phyloP scores from a whole-genome alignment of 2,329 filamentous ascomycete genomes.

The Penicillium hordei region DNA sequence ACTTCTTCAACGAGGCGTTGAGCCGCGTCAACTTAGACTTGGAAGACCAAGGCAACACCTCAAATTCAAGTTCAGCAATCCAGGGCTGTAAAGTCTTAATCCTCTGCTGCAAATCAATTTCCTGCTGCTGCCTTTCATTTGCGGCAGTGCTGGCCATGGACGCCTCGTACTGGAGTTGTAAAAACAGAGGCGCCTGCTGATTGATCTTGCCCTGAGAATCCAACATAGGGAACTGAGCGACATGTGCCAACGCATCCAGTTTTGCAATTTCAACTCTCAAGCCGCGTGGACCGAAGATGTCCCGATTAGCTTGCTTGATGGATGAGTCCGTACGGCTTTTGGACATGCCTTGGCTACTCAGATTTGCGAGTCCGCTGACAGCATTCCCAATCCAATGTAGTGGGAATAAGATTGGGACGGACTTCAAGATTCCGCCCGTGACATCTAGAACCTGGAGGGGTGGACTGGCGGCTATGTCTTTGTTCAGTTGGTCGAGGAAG shows the following conservation, averaged over 20 bases:
- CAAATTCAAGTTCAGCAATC: slow-evolving; percentile 28
- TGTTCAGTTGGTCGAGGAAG: slow-evolving; percentile 31
- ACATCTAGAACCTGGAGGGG: slow-evolving; percentile 30
- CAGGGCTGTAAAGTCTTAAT: slow-evolving; percentile 26
- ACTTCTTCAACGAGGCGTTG: slow-evolving; percentile 27
- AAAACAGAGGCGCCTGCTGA: slow-evolving; percentile 17
- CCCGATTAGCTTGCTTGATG: slow-evolving; percentile 25
- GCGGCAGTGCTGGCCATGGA: not conserved
- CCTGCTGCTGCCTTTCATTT: slow-evolving; percentile 6
- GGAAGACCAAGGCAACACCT: slow-evolving; percentile 22
- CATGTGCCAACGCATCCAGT: slow-evolving; percentile 28
- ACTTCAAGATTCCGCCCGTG: slow-evolving; percentile 27
- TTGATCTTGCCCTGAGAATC: slow-evolving; percentile 26
- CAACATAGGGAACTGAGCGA: slow-evolving; percentile 29
- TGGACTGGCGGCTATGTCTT: slow-evolving; percentile 24
- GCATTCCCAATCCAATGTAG: slow-evolving; percentile 26
- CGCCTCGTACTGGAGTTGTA: slow-evolving; percentile 10
- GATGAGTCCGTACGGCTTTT: slow-evolving; percentile 26
- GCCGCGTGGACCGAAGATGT: slow-evolving; percentile 27
- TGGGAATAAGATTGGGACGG: slow-evolving; percentile 26
- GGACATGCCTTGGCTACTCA: slow-evolving; percentile 22
- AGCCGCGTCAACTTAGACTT: slow-evolving; percentile 27
- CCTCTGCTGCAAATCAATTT: slow-evolving; percentile 13
- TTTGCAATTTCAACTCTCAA: slow-evolving; percentile 30
- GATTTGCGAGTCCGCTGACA: slow-evolving; percentile 26